Evolutionary conservation across 2,329 filamentous ascomycete genomes (phyloP), one percentile per base, ranked within the genome.

Genomic region (Monosporascus ibericus): DNA sequence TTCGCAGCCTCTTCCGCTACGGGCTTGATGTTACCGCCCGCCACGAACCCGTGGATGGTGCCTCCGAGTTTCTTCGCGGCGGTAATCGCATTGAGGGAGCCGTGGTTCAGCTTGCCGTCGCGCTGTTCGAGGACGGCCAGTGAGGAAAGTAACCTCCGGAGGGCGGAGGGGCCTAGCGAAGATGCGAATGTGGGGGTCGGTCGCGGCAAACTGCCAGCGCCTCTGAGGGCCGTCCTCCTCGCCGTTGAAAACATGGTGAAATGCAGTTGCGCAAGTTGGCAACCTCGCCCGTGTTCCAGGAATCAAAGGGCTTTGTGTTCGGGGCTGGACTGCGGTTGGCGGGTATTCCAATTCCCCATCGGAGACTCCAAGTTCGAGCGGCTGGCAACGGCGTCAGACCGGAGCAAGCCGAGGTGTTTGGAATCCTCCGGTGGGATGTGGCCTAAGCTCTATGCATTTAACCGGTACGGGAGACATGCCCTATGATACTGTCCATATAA

Each of bases 111-210:
- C 73, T 91, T 86, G 56, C 94, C 94, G 64, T 95, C 88, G 64
- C 86, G 85, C 73, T 97, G 94, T 74, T 99, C 94, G 56, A 99
- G 82, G 50, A 99, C 77, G 46, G 92, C 92, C 52, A 99, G 81
- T 37, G 92, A 94, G 48, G 92, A 96, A 54, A 95, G 79, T 55
- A 95, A 76, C 63, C 88, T 82, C 62, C 79, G 78, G 58, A 87
- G 73, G 56, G 80, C 77, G 52, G 82, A 83, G 68, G 73, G 66
- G 69, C 72, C 66, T 55, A 64, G 65, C 55, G 68, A 59, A 48
- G 57, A 65, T 48, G 68, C 60, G 57, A 65, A 66, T 22, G 62
- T 62, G 48, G 64, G 55, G 44, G 55, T 49, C 50, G 63, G 52
- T 48, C 59, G 62, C 48, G 60, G 62, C 24, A 65, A 20, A 42